phyloP scores from a whole-genome alignment of 345 rosid species.

The Pelargonium nanum region DNA sequence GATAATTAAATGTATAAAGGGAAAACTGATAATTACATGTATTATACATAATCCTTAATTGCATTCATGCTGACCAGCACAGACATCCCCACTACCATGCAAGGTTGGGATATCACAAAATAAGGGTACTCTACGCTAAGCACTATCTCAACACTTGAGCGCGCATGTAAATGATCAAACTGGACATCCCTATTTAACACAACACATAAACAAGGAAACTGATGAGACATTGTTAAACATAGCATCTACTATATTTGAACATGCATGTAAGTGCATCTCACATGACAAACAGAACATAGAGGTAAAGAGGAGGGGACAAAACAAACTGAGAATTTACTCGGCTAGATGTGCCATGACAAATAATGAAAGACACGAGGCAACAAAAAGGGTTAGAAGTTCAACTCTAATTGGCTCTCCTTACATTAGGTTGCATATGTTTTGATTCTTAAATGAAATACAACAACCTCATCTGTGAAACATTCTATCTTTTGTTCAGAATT shows the following conservation, averaged over 20 bases:
- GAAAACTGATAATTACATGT: neutral
- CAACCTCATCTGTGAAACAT: too few relatives aligned
- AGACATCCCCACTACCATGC: too few relatives aligned
- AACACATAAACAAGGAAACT: too few relatives aligned
- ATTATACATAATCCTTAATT: too few relatives aligned
- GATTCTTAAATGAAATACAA: neutral
- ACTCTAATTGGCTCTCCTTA: neutral
- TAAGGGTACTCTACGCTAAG: too few relatives aligned
- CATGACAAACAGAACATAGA: too few relatives aligned
- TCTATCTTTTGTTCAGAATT: neutral
- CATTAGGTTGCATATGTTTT: neutral
- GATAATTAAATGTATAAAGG: neutral
- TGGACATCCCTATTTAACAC: neutral
- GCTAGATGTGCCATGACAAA: neutral
- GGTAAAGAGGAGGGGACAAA: too few relatives aligned
- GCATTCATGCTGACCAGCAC: too few relatives aligned
- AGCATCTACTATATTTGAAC: too few relatives aligned
- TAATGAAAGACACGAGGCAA: neutral
- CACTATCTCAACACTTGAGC: neutral
- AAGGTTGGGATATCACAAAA: too few relatives aligned
- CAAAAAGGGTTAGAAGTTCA: neutral
- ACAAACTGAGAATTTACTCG: neutral
- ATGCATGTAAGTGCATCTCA: neutral
- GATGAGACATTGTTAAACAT: too few relatives aligned
- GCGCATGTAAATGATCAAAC: neutral